phyloP scores from a whole-genome alignment of 208 protist genomes.

The Trypanosoma caninum region DNA sequence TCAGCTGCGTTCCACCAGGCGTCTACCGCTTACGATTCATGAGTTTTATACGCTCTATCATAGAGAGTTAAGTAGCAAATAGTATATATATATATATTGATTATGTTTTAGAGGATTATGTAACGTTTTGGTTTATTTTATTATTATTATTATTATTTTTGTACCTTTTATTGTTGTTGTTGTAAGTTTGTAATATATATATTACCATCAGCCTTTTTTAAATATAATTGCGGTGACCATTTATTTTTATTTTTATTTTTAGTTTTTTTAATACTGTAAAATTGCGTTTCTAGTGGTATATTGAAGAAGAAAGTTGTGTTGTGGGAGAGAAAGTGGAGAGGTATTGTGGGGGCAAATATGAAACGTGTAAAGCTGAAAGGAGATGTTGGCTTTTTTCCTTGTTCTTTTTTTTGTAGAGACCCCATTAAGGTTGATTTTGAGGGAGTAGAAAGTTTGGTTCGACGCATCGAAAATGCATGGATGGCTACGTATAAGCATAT shows the following conservation, averaged over 20 bases:
- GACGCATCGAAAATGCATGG: neutral
- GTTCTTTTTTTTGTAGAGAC: neutral
- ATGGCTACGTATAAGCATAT: neutral
- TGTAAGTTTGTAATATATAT: neutral
- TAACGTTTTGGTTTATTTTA: neutral
- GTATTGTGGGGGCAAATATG: too few relatives aligned
- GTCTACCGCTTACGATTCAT: constrained; percentile 28
- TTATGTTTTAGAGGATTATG: neutral
- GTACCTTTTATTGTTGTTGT: neutral
- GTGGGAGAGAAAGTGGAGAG: too few relatives aligned
- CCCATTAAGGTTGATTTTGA: neutral
- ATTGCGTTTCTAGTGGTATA: too few relatives aligned
- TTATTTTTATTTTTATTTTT: constrained; percentile 8
- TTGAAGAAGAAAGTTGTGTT: too few relatives aligned
- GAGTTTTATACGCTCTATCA: constrained; percentile 20
- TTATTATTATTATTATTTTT: neutral
- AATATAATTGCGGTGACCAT: neutral
- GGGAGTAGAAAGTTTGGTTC: neutral
- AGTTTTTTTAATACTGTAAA: too few relatives aligned
- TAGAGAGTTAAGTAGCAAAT: constrained; percentile 4
- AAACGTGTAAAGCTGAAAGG: too few relatives aligned
- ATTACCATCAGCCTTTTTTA: constrained; percentile 12
- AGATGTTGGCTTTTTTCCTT: neutral
- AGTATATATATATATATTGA: neutral
- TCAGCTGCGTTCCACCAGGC: constrained; percentile 30